Base-by-base conservation (phyloP, 2,329 filamentous ascomycete genomes). In the Colletotrichum shisoi region DNA sequence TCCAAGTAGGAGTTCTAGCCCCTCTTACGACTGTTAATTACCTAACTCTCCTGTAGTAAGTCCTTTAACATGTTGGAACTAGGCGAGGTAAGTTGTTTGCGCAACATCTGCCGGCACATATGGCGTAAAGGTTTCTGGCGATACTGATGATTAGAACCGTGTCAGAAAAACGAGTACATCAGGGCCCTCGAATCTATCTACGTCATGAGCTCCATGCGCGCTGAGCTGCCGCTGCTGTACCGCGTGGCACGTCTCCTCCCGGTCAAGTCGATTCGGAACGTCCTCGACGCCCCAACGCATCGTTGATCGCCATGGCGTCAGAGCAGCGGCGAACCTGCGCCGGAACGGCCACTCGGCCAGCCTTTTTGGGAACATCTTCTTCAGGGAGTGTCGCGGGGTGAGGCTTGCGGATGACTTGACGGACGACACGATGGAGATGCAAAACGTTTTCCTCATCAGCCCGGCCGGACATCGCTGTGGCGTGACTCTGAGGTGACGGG, bases 41-140 rank as follows among this genome's bases (percentile, higher is more conserved):
- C 80, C 0, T 79, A 86, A 53, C 72, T 88, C 4, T 81, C 76
- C 1, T 87, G 87, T 72, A 85, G 85, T 0, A 80, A 86, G 27
- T 83, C 83, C 0, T 87, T 87, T 63, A 73, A 75, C 0, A 83
- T 83, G 76, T 72, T 88, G 12, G 84, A 87, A 62, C 73, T 74
- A 4, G 83, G 83, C 17, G 73, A 82, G 75, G 83, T 85, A 71
- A 24, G 12, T 46, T 63, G 74, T 21, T 13, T 27, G 17, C 5
- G 24, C 24, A 24, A 24, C 24, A 24, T 24, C 24, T 24, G 24
- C 24, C 24, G 4, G 24, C 24, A 24, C 5, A 3, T 24, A 19
- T 8, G 2, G 31, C 17, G 5, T 12, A 4, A 19, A 13, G 11
- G 11, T 9, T 19, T 19, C 1, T 2, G n/a, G 9, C 3, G 1